A percentile compares a stretch with the other conserved stretches of the same genome.
These are phyloP conservation scores for Zostera marina DNA, from an alignment of 116 monocot genomes.

Conservation along the genomic window DNA sequence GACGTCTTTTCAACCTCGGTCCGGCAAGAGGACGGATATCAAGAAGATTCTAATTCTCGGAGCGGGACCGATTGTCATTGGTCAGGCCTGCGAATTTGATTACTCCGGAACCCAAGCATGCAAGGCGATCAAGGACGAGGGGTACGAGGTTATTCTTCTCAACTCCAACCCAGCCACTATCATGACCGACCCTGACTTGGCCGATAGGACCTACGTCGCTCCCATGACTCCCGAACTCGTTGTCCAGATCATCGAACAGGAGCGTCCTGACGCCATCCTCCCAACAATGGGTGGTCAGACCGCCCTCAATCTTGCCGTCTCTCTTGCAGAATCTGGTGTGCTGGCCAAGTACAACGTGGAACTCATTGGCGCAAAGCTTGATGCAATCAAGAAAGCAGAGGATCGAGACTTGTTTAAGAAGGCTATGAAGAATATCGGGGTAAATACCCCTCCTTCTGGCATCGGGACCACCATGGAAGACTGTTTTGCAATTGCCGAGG, in stretches of 20 bases:
- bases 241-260: conserved; percentile 45
- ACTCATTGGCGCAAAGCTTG: conserved; percentile 83
- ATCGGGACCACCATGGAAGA: conserved; percentile 80
- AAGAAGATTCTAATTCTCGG: conserved; percentile 93
- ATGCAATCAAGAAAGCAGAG: conserved; percentile 64
- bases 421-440: conserved; percentile 78
- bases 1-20: neutral
- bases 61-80: conserved; percentile 95
- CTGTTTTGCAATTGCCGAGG: conserved; percentile 44
- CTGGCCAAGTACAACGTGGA: conserved; percentile 40
- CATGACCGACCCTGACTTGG: conserved; percentile 92
- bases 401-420: conserved; percentile 77
- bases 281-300: conserved; percentile 99
- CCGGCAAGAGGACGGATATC: conserved; percentile 74
- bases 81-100: conserved; percentile 98
- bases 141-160: conserved; percentile 85
- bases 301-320: conserved; percentile 82
- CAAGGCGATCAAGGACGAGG: conserved; percentile 77
- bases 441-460: conserved; percentile 87
- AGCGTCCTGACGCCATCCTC: conserved; percentile 55
- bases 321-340: conserved; percentile 61
- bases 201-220: conserved; percentile 71
- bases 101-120: conserved; percentile 96
- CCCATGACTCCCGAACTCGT: conserved; percentile 89
- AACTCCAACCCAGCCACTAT: conserved; percentile 97